These are phyloP conservation scores for Blastobotrys illinoisensis DNA, from an alignment of 1,139 yeast genomes.

Conservation along the genomic window DNA sequence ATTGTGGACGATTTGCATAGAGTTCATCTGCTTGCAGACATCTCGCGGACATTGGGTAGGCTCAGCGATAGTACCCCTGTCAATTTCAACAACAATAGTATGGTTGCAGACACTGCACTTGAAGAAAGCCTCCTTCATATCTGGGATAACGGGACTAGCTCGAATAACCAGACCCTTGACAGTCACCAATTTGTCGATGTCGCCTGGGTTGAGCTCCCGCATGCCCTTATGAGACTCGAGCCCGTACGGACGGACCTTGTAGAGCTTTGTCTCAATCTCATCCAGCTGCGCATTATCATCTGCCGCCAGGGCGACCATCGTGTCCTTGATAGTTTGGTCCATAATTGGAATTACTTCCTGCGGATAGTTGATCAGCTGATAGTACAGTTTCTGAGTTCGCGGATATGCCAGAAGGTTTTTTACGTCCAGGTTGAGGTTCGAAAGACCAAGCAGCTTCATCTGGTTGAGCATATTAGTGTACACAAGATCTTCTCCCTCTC, in stretches of 20 bases:
- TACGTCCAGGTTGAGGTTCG: slow-evolving; percentile 81
- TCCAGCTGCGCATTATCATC: slow-evolving; percentile 43
- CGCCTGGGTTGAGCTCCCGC: slow-evolving; percentile 93
- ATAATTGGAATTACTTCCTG: slow-evolving; percentile 95
- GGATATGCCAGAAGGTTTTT: slow-evolving; percentile 71
- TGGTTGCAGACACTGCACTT: slow-evolving; percentile 94
- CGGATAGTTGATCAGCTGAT: slow-evolving; percentile 86
- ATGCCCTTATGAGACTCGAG: slow-evolving; percentile 63
- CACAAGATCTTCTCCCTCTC: slow-evolving; percentile 66
- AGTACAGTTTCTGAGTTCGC: slow-evolving; percentile 69
- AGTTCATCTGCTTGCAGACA: slow-evolving; percentile 75
- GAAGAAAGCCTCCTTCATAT: slow-evolving; percentile 96
- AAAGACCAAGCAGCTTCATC: slow-evolving; percentile 72
- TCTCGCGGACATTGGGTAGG: slow-evolving; percentile 90
- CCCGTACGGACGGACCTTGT: slow-evolving; percentile 79
- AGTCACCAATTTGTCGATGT: slow-evolving; percentile 87
- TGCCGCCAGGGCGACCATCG: slow-evolving; percentile 62
- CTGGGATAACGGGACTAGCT: slow-evolving; percentile 89
- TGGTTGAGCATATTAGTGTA: slow-evolving; percentile 69
- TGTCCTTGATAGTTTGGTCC: slow-evolving; percentile 94
- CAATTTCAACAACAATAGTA: slow-evolving; percentile 85
- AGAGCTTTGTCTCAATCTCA: slow-evolving; percentile 73
- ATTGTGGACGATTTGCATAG: slow-evolving; percentile 89
- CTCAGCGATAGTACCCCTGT: slow-evolving; percentile 89
- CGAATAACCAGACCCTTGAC: slow-evolving; percentile 89